Base-by-base conservation (phyloP, 192 early-diverging fungal species). In the Coemansia sp. region DNA sequence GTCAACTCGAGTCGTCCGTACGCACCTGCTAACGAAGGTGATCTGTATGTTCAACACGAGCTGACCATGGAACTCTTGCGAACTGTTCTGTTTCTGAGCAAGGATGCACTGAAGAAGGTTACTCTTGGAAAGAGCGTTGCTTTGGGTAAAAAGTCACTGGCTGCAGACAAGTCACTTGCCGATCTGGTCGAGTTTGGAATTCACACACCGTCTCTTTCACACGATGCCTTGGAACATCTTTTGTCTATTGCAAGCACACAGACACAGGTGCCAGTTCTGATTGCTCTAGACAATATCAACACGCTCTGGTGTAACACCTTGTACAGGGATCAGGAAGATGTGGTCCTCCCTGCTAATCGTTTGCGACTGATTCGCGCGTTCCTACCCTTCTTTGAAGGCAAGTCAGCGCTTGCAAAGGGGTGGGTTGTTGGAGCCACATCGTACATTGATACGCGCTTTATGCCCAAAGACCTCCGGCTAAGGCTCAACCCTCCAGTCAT, bases 1-100 rank as follows among this genome's bases (percentile, higher is more conserved):
- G 77, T 80, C 34, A 57, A 80, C 24, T 80, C 77, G 23, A 80
- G 71, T 23, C 62, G 57, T 13, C 71, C 77, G 45, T 80, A 80
- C 46, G 66, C 61, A 13, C 71, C 71, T 1, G 56, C 19, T 13
- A 47, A 46, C 49, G 30, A 53, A 15, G 47, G 43, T 48, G 53
- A 51, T 10, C 33, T 54, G 62, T 80, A 60, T 61, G 41, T 55
- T n/a, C 77, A 80, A 60, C 55, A 53, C 17, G 71, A 73, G 41
- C 43, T 70, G 21, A 37, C 53, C 12, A 33, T 43, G 38, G 67
- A 66, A 43, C 61, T 73, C 18, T 17, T 80, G 55, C 55, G 50
- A 19, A 57, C 63, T 5, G 33, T 70, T 2, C 3, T n/a, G 22
- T 19, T 38, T 11, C 51, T 73, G 53, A 69, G 61, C 63, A 15